Evolutionary conservation across 805 yeast genomes (phyloP), one percentile per base, ranked within the genome.

Genomic region (Ogataea dorogensis): DNA sequence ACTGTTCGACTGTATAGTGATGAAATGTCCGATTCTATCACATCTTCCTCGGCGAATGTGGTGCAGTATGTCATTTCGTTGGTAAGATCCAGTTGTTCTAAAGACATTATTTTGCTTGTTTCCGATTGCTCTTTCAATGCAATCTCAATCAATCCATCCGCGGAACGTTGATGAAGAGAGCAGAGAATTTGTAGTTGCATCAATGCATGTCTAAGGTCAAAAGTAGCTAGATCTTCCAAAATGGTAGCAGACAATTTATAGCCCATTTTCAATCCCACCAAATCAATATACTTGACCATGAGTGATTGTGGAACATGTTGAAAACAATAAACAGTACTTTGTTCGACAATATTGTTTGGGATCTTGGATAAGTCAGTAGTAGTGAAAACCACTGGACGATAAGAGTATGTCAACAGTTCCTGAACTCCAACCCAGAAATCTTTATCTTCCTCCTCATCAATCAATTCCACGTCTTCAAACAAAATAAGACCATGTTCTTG

Each of bases 401-500:
- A 55, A 2, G 65, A 58, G 29, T 50, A 58, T 3, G 49, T 66
- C 24, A 87, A 58, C 10, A 86, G 67, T 31, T 76, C 80, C 29
- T 72, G 74, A 2, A 87, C 68, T 2, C 81, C 77, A 1, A 68
- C 53, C 96, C 97, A 93, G 53, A 91, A 89, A 2, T 78, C 77
- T 38, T 73, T 76, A 50, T 93, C 98, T 4, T 74, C 77, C 25
- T 72, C 77, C 36, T 77, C 86, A 50, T 82, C 86, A 13, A 89
- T 56, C 8, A 86, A 66, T 54, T 91, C 96, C 25, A 85, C 89
- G 50, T 91, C 96, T 49, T 89, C 96, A 39, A 91, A 68, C 21
- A 93, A 59, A 4, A 93, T 79, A 5, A 87, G 64, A 6, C 91
- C 88, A 40, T 76, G 70, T 28, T 49, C 49, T 14, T 33, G 24